phyloP scores from a whole-genome alignment of 2,329 filamentous ascomycete species.

The Penicillium sclerotigenum region DNA sequence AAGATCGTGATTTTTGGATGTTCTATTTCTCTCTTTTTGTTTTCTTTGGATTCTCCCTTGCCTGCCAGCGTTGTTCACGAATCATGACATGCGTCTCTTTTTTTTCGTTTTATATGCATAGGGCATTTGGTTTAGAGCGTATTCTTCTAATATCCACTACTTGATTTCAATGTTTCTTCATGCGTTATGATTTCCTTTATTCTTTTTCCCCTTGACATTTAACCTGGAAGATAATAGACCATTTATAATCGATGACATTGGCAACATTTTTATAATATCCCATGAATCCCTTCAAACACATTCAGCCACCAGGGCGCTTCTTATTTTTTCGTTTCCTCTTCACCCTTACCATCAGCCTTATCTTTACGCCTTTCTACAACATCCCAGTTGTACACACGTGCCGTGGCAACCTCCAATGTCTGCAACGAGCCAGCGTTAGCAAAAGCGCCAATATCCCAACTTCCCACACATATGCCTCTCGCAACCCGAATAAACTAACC shows the following conservation, averaged over 20 bases:
- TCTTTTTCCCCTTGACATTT: not conserved
- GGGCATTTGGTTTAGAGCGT: not conserved
- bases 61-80: not conserved
- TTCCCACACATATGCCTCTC: not conserved
- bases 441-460: not conserved
- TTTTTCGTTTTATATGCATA: slow-evolving; percentile 4
- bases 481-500: slow-evolving; percentile 49
- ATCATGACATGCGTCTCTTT: slow-evolving; percentile 6
- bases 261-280: slow-evolving; percentile 8
- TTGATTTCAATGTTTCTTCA: not conserved
- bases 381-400: slow-evolving; percentile 99
- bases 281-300: not conserved
- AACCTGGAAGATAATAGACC: slow-evolving; percentile 1
- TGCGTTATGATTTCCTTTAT: not conserved
- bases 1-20: not conserved
- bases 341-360: slow-evolving; percentile 56
- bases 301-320: slow-evolving; percentile 7
- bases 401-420: slow-evolving; percentile 95
- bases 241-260: not conserved
- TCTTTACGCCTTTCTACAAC: slow-evolving; percentile 94
- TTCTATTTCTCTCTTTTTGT: not conserved
- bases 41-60: not conserved
- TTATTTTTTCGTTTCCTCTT: slow-evolving; percentile 47
- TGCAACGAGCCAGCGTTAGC: slow-evolving; percentile 38
- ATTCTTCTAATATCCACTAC: slow-evolving; percentile 2